phyloP scores from a whole-genome alignment of 1,284 basidiomycete species.

The Ustilago nuda region DNA sequence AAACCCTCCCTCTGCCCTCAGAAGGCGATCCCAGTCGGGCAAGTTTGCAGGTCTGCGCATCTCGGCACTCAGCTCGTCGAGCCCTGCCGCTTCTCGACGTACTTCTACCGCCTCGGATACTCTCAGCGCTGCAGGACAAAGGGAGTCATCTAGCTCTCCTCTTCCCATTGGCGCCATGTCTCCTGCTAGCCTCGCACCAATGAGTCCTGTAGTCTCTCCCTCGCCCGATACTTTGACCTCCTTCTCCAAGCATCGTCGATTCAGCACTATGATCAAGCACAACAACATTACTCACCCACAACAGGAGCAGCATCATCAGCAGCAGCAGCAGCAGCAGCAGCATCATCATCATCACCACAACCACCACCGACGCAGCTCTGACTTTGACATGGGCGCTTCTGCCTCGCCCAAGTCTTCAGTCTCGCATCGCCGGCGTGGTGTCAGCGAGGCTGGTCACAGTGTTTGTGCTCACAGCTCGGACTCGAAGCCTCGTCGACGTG shows the following conservation, averaged over 20 bases:
- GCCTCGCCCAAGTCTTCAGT: constrained; percentile 11
- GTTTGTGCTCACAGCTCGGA: not conserved
- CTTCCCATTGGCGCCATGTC: constrained; percentile 43
- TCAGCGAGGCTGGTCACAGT: constrained; percentile 24
- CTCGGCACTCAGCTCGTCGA: constrained; percentile 28
- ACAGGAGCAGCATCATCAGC: constrained; percentile 16
- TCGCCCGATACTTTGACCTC: constrained; percentile 20
- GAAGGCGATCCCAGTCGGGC: constrained; percentile 43
- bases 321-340: constrained; percentile 20
- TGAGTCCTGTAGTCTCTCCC: constrained; percentile 10
- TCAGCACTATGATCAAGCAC: constrained; percentile 38
- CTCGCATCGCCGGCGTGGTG: constrained; percentile 25
- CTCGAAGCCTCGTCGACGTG: constrained; percentile 32
- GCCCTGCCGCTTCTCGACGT: constrained; percentile 23
- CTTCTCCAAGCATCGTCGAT: constrained; percentile 42
- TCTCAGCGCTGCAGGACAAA: not conserved
- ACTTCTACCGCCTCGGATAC: constrained; percentile 19
- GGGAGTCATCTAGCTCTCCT: constrained; percentile 29
- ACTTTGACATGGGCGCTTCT: constrained; percentile 3
- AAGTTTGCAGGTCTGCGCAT: constrained; percentile 48
- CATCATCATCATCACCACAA: not conserved
- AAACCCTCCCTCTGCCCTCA: not conserved
- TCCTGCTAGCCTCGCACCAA: constrained; percentile 19
- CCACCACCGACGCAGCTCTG: constrained; percentile 5
- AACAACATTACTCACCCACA: constrained; percentile 11